Conservation (phyloP, 495 filamentous ascomycete genomes). For the Penicillium maclennaniae region DNA sequence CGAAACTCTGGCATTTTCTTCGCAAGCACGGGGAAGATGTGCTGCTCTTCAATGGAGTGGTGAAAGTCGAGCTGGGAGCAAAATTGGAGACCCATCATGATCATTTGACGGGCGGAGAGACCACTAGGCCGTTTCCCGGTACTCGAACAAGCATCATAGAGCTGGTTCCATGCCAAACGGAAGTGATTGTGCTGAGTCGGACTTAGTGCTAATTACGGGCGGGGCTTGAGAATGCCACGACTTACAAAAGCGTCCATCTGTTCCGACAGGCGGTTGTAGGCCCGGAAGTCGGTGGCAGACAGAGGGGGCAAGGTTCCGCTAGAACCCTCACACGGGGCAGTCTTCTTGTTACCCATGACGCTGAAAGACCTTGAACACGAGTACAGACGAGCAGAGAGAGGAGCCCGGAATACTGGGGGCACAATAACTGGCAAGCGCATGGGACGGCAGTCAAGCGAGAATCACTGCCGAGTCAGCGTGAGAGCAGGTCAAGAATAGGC, state of each 20-base stretch:
- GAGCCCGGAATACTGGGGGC: slow-evolving; percentile 8
- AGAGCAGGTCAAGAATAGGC: background rate
- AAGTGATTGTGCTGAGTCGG: slow-evolving; percentile 67
- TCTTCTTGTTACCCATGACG: slow-evolving; percentile 8
- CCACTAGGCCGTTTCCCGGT: slow-evolving; percentile 49
- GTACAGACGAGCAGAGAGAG: background rate
- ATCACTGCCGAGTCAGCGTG: slow-evolving; percentile 12
- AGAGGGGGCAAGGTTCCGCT: slow-evolving; percentile 36
- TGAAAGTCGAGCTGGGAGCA: slow-evolving; percentile 66
- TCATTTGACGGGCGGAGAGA: slow-evolving; percentile 61
- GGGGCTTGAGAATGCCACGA: slow-evolving; percentile 1
- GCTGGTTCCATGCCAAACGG: slow-evolving; percentile 63
- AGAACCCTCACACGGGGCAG: background rate
- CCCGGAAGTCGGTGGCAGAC: slow-evolving; percentile 51
- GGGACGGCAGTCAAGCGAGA: slow-evolving; percentile 17
- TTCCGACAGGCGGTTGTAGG: slow-evolving; percentile 71
- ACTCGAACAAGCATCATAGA: slow-evolving; percentile 60
- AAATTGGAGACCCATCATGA: slow-evolving; percentile 62
- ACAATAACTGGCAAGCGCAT: slow-evolving; percentile 13
- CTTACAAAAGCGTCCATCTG: slow-evolving; percentile 73
- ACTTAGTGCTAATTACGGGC: slow-evolving; percentile 2
- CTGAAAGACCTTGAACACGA: slow-evolving; percentile 1
- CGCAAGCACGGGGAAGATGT: slow-evolving; percentile 77
- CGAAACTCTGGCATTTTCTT: slow-evolving; percentile 77
- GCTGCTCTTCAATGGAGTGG: slow-evolving; percentile 79